Evolutionary conservation across 495 filamentous ascomycete genomes (phyloP).

Genomic region (Durotheca rogersii): DNA sequence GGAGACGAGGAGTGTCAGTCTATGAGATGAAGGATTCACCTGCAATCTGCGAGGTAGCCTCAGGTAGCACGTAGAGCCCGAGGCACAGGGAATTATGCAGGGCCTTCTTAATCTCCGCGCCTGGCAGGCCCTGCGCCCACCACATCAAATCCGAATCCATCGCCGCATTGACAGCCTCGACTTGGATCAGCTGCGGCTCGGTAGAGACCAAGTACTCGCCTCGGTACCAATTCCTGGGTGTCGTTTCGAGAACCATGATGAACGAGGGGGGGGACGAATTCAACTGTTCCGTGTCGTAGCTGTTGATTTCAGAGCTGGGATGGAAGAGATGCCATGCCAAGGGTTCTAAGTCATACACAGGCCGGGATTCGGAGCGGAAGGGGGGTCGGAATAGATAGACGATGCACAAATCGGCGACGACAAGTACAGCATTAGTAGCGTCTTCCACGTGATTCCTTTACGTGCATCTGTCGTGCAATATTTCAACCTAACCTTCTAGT

Average conservation of each 20-base stretch:
- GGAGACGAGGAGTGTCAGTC: no score
- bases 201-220: constrained; percentile 52
- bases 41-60: constrained; percentile 33
- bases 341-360: no score
- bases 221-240: constrained; percentile 32
- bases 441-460: constrained; percentile 7
- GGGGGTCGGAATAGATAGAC: background rate
- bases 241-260: constrained; percentile 30
- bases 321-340: no score
- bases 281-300: background rate
- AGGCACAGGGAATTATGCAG: constrained; percentile 57
- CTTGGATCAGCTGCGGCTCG: constrained; percentile 48
- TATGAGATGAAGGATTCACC: constrained; percentile 20
- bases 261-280: background rate
- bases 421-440: background rate
- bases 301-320: no score
- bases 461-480: no score
- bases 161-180: constrained; percentile 50
- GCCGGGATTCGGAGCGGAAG: background rate
- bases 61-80: constrained; percentile 50
- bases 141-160: constrained; percentile 55
- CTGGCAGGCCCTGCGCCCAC: constrained; percentile 51
- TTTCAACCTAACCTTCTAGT: no score
- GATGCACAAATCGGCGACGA: background rate
- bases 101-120: constrained; percentile 43